A percentile compares a stretch with the other conserved stretches of the same genome.
phyloP scores from a whole-genome alignment of 768 basidiomycete genomes.

The Russula dissimulans region DNA sequence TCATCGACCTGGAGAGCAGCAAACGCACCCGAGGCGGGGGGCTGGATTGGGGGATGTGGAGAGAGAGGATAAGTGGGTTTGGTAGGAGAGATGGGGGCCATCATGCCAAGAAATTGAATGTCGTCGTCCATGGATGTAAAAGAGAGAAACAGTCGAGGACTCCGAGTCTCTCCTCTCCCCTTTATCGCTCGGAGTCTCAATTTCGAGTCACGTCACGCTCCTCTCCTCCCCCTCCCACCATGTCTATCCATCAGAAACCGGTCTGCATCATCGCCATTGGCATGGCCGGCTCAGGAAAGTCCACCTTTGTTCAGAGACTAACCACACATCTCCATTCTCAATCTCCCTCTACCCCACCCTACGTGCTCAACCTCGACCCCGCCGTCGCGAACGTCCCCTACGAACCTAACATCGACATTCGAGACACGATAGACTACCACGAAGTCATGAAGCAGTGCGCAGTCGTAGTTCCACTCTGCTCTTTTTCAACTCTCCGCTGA shows the following conservation, averaged over 20 bases:
- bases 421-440: conserved; percentile 94
- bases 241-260: conserved; percentile 44
- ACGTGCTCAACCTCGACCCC: conserved; percentile 96
- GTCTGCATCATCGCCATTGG: conserved; percentile 85
- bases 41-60: conserved; percentile 1
- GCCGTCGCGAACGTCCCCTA: conserved; percentile 89
- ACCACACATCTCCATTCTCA: conserved; percentile 81
- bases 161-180: background rate
- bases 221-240: background rate
- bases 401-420: conserved; percentile 94
- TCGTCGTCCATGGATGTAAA: conserved; percentile 12
- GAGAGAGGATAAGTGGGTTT: background rate
- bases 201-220: background rate
- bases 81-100: background rate
- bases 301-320: conserved; percentile 91
- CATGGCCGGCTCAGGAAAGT: conserved; percentile 97
- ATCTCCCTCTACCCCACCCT: conserved; percentile 63
- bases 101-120: conserved; percentile 15
- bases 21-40: conserved; percentile 16
- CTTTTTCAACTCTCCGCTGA: conserved; percentile 1
- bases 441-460: conserved; percentile 99
- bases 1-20: background rate
- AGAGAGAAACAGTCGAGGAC: background rate
- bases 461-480: conserved; percentile 21
- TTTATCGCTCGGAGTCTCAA: conserved; percentile 18